Evolutionary conservation across 163 green algal genomes (phyloP).

Genomic region (Volvox carteri): DNA sequence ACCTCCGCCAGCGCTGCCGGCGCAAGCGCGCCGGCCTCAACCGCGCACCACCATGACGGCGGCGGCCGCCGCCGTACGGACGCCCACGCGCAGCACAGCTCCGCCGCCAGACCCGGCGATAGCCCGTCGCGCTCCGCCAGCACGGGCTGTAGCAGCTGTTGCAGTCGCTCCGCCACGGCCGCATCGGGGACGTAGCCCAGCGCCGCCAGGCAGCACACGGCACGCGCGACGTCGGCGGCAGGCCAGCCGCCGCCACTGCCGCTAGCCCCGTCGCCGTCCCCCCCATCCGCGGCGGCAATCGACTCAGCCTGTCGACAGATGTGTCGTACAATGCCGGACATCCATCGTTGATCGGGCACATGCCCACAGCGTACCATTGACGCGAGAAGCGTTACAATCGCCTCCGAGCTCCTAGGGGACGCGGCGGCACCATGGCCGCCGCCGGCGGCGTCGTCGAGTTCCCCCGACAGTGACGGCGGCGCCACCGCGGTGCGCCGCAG

Average conservation of each 20-base stretch:
- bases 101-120: background rate
- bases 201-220: slow-evolving; percentile 41
- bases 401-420: background rate
- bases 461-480: background rate
- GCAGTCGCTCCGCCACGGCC: slow-evolving; percentile 16
- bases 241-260: background rate
- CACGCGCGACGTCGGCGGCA: background rate
- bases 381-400: slow-evolving; percentile 1
- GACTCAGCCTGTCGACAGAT: slow-evolving; percentile 11
- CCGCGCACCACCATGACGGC: slow-evolving; percentile 23
- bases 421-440: background rate
- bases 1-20: background rate
- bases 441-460: too few species aligned
- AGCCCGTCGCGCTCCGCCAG: slow-evolving; percentile 11
- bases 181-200: slow-evolving; percentile 28
- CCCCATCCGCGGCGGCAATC: background rate
- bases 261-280: background rate
- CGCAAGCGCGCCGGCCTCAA: background rate
- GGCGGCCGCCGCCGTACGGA: slow-evolving; percentile 23
- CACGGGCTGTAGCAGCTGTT: slow-evolving; percentile 15
- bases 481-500: background rate
- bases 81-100: slow-evolving; percentile 30
- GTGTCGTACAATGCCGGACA: slow-evolving; percentile 19
- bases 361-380: slow-evolving; percentile 35
- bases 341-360: background rate